Conservation (phyloP, 371 early-diverging fungal genomes). For the Mortierella sp. region DNA sequence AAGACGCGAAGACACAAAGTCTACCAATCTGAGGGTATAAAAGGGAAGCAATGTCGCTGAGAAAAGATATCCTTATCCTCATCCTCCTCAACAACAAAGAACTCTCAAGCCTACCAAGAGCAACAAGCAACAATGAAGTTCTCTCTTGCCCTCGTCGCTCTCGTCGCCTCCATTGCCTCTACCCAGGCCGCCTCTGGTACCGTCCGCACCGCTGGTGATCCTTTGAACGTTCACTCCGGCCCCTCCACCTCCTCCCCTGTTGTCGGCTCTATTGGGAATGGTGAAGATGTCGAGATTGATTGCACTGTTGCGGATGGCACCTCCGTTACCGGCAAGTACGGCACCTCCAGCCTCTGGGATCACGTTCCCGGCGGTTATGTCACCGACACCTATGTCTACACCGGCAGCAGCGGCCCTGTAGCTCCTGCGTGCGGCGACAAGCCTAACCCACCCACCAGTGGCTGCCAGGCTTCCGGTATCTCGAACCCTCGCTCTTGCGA, state of each 20-base stretch:
- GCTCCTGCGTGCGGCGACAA: neutral
- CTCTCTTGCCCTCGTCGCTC: conserved; percentile 5
- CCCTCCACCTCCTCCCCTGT: conserved; percentile 7
- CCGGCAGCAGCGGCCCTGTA: neutral
- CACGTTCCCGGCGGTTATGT: conserved; percentile 25
- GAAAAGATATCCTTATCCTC: neutral
- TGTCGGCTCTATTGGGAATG: conserved; percentile 10
- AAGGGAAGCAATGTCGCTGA: neutral
- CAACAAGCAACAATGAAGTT: conserved; percentile 7
- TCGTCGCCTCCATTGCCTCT: conserved; percentile 9
- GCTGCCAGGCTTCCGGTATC: conserved; percentile 11
- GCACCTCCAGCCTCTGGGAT: conserved; percentile 23
- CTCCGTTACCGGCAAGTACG: conserved; percentile 19
- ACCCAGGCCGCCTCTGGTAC: conserved; percentile 11
- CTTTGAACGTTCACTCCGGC: conserved; percentile 6
- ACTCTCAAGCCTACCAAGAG: neutral
- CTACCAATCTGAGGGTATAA: too few species aligned
- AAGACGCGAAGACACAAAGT: too few species aligned
- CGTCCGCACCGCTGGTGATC: conserved; percentile 9
- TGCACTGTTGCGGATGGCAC: conserved; percentile 18
- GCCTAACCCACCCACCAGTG: conserved; percentile 2
- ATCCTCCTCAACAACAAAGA: neutral
- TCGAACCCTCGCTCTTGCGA: conserved; percentile 11
- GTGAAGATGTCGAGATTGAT: conserved; percentile 7
- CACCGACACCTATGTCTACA: conserved; percentile 11